Conservation (phyloP, 352 stramenopile species). For the Globisporangium lucens region DNA sequence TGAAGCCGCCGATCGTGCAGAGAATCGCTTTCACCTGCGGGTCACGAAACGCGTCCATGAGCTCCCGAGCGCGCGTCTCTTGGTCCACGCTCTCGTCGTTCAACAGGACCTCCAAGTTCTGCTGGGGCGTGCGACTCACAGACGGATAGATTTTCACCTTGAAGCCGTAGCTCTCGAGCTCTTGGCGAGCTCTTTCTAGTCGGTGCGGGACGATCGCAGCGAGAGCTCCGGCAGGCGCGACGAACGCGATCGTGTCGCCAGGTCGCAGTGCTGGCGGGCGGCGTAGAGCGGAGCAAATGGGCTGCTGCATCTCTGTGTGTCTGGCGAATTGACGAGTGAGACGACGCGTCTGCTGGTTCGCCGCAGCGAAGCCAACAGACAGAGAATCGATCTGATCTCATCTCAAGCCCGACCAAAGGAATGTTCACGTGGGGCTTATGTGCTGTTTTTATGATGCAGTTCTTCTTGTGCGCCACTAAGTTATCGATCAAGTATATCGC, state of each 20-base stretch:
- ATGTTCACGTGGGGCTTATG: too few species aligned
- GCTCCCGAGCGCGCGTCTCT: constrained; percentile 29
- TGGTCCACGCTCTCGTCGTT: background rate
- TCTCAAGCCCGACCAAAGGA: too few species aligned
- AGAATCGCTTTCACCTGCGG: constrained; percentile 39
- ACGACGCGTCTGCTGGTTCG: too few species aligned
- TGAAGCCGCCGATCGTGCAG: constrained; percentile 56
- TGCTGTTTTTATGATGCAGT: too few species aligned
- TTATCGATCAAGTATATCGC: too few species aligned
- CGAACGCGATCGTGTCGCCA: constrained; percentile 51
- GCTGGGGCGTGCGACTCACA: constrained; percentile 26
- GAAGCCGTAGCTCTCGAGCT: constrained; percentile 37
- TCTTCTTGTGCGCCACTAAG: too few species aligned
- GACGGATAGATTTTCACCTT: constrained; percentile 47
- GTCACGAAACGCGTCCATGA: constrained; percentile 56
- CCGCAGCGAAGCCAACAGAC: too few species aligned
- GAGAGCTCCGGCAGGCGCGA: constrained; percentile 44
- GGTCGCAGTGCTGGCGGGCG: constrained; percentile 25
- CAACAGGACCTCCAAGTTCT: constrained; percentile 23
- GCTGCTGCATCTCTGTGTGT: background rate
- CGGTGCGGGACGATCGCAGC: constrained; percentile 41
- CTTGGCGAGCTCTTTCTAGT: constrained; percentile 30
- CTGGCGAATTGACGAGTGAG: background rate
- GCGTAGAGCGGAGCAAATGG: background rate
- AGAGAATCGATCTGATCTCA: too few species aligned